These are phyloP conservation scores for Aspergillus homomorphus DNA, from an alignment of 495 filamentous ascomycete species.

Conservation along the genomic window DNA sequence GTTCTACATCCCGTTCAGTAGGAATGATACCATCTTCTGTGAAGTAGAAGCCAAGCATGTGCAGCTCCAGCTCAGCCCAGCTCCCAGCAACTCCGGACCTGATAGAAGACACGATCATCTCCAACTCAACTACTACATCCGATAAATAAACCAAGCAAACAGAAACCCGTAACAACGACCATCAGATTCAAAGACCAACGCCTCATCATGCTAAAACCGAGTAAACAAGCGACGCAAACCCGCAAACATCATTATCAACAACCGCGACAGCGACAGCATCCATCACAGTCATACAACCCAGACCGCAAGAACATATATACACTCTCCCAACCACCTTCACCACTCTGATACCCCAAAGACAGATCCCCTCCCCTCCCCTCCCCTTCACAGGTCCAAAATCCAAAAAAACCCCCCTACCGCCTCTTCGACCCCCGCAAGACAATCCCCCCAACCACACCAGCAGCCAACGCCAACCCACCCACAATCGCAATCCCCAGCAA, in stretches of 20 bases:
- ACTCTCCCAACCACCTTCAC: not conserved
- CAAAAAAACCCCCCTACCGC: constrained; percentile 32
- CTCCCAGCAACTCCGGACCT: too few relatives aligned
- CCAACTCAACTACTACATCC: too few relatives aligned
- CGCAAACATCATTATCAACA: not conserved
- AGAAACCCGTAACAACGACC: not conserved
- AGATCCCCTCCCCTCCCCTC: not conserved
- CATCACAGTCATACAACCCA: not conserved
- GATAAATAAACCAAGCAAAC: too few relatives aligned
- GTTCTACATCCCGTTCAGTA: too few relatives aligned
- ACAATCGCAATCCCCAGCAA: constrained; percentile 95
- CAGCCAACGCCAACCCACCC: constrained; percentile 87
- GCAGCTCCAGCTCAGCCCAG: too few relatives aligned
- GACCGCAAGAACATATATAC: constrained; percentile 17
- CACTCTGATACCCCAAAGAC: not conserved
- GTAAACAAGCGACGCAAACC: too few relatives aligned
- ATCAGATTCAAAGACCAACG: not conserved
- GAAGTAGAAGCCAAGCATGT: too few relatives aligned
- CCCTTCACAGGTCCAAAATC: not conserved
- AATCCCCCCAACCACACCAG: constrained; percentile 86
- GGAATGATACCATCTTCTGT: too few relatives aligned
- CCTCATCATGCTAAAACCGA: not conserved
- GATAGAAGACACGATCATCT: too few relatives aligned
- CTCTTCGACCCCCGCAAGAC: constrained; percentile 68
- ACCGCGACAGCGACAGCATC: not conserved